Percentiles rank a stretch among this genome's conserved stretches.
Conservation (phyloP, 257 asterid genomes). For the Paraleonurus japonicus region DNA sequence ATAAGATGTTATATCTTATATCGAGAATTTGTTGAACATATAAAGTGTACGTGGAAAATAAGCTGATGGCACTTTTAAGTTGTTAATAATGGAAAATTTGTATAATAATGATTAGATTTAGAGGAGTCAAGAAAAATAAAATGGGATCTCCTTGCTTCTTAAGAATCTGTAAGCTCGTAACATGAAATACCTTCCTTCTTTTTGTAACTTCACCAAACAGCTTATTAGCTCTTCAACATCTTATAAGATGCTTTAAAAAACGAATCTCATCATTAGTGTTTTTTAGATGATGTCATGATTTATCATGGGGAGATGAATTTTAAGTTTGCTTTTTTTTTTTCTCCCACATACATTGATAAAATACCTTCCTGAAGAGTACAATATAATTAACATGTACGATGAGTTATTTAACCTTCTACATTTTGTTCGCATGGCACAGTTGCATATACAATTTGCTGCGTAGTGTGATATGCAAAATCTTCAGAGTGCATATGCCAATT, state of each 20-base stretch:
- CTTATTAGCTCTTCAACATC: neutral
- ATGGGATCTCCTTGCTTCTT: neutral
- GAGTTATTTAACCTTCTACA: neutral
- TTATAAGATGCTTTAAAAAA: neutral
- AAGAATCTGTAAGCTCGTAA: neutral
- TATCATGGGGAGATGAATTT: neutral
- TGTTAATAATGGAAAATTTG: neutral
- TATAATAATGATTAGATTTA: neutral
- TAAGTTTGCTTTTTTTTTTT: neutral
- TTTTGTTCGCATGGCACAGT: neutral
- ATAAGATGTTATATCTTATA: neutral
- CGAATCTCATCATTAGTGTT: conserved; percentile 10
- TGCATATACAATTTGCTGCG: neutral
- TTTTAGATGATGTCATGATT: conserved; percentile 16
- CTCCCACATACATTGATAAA: neutral
- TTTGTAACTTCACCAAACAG: neutral
- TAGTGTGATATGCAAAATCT: neutral
- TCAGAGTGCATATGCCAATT: conserved; percentile 11
- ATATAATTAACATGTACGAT: neutral
- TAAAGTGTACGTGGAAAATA: neutral
- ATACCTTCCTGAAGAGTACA: neutral
- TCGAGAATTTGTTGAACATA: neutral
- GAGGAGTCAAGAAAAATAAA: neutral
- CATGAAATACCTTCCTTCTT: neutral
- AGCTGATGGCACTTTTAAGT: neutral